phyloP scores from a whole-genome alignment of 139 green algal genomes.

The Chlamydomonas sp. region DNA sequence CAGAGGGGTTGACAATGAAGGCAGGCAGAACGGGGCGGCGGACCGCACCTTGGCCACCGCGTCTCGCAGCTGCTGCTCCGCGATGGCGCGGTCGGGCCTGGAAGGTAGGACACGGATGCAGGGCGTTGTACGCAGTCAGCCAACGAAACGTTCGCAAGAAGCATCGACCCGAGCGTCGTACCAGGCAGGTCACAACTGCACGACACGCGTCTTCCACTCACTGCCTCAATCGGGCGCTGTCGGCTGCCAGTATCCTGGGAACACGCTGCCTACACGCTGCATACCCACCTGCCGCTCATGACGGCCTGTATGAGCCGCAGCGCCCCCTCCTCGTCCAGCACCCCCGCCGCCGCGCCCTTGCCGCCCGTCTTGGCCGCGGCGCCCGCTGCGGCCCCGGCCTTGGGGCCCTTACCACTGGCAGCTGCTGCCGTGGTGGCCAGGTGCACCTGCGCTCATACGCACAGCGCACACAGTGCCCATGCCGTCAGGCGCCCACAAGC shows the following conservation, averaged over 20 bases:
- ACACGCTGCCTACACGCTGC: no score
- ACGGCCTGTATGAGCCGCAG: conserved; percentile 48
- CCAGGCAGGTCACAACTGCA: no score
- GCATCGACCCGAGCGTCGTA: no score
- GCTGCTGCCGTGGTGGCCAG: neutral
- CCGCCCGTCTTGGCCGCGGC: conserved; percentile 21
- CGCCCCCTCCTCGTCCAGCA: conserved; percentile 58
- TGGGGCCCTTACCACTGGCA: conserved; percentile 21
- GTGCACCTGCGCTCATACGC: conserved; percentile 17
- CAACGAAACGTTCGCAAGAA: no score
- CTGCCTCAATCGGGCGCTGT: no score
- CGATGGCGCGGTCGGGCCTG: conserved; percentile 48
- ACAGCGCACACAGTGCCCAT: no score
- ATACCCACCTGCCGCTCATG: conserved; percentile 35
- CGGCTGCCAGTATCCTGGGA: no score
- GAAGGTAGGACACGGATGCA: neutral
- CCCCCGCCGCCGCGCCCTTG: neutral
- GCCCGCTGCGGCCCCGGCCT: conserved; percentile 9
- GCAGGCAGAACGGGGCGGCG: neutral
- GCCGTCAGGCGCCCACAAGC: no score
- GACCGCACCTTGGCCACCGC: conserved; percentile 50
- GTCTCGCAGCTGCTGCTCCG: conserved; percentile 61
- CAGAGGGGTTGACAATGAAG: no score
- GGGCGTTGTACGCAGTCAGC: no score
- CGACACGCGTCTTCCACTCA: no score